Conservation (phyloP, 1,284 basidiomycete species). For the Neolentinus lepideus region DNA sequence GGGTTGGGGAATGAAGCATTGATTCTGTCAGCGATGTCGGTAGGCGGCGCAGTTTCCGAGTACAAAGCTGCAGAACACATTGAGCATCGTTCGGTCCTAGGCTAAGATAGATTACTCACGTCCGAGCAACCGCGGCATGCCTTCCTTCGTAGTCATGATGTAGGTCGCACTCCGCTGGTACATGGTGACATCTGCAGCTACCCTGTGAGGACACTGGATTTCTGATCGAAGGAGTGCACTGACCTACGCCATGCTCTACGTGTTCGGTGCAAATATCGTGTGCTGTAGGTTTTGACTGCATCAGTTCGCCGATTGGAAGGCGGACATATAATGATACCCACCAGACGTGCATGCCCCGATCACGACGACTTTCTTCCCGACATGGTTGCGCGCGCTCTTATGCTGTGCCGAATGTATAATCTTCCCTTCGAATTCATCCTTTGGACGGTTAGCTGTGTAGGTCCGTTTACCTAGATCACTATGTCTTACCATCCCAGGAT, state of each 20-base stretch:
- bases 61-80: constrained; percentile 34
- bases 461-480: neutral
- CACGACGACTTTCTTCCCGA: constrained; percentile 41
- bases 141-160: constrained; percentile 46
- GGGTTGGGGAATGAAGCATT: constrained; percentile 43
- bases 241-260: constrained; percentile 33
- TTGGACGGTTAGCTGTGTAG: neutral
- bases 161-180: constrained; percentile 58
- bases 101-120: constrained; percentile 14
- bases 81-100: neutral
- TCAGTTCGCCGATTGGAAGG: neutral
- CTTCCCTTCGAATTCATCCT: constrained; percentile 37
- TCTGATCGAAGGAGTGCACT: neutral
- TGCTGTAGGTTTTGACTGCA: constrained; percentile 12
- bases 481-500: constrained; percentile 28
- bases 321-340: constrained; percentile 10
- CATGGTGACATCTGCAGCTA: constrained; percentile 40
- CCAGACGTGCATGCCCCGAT: constrained; percentile 45
- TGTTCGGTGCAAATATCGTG: constrained; percentile 40
- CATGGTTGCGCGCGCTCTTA: constrained; percentile 28
- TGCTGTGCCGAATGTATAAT: constrained; percentile 35
- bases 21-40: constrained; percentile 44
- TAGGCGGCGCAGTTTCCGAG: constrained; percentile 37
- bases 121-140: constrained; percentile 28
- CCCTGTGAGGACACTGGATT: neutral